phyloP scores from a whole-genome alignment of 2,329 filamentous ascomycete genomes.

The Keithomyces neogunnii region DNA sequence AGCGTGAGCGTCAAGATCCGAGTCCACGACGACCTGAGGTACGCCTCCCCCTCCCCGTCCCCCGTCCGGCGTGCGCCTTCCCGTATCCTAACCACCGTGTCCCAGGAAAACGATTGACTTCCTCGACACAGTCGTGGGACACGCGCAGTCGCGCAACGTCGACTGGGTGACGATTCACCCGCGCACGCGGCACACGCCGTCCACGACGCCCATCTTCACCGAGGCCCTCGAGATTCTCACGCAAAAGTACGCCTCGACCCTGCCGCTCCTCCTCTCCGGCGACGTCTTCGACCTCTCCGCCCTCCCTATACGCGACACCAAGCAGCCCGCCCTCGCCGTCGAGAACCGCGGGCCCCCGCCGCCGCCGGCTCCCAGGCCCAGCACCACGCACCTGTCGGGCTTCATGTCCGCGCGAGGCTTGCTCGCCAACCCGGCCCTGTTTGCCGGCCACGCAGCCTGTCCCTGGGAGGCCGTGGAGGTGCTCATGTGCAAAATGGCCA shows the following conservation, averaged over 20 bases:
- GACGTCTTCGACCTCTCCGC: conserved; percentile 53
- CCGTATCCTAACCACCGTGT: too few relatives aligned
- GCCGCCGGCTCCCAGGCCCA: conserved; percentile 15
- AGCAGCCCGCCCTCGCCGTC: conserved; percentile 21
- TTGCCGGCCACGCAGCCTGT: conserved; percentile 46
- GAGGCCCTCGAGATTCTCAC: conserved; percentile 51
- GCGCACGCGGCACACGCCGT: conserved; percentile 52
- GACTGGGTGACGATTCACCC: conserved; percentile 67
- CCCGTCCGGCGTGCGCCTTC: not conserved
- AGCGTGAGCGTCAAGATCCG: conserved; percentile 65
- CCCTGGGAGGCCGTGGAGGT: conserved; percentile 54
- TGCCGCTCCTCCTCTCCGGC: conserved; percentile 61
- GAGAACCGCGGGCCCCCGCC: conserved; percentile 8
- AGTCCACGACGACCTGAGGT: conserved; percentile 56
- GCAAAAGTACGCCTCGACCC: conserved; percentile 38
- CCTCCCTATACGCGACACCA: conserved; percentile 31
- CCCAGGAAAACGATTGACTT: conserved; percentile 49
- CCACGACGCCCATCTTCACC: conserved; percentile 51
- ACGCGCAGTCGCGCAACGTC: conserved; percentile 40
- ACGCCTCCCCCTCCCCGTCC: not conserved
- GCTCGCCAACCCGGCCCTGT: conserved; percentile 59
- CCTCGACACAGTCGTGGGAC: conserved; percentile 51
- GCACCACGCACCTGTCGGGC: conserved; percentile 45
- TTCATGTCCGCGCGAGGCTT: conserved; percentile 65
- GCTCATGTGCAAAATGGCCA: conserved; percentile 51